Evolutionary conservation across 352 stramenopile species (phyloP).

Genomic region (Phytophthora sp.): DNA sequence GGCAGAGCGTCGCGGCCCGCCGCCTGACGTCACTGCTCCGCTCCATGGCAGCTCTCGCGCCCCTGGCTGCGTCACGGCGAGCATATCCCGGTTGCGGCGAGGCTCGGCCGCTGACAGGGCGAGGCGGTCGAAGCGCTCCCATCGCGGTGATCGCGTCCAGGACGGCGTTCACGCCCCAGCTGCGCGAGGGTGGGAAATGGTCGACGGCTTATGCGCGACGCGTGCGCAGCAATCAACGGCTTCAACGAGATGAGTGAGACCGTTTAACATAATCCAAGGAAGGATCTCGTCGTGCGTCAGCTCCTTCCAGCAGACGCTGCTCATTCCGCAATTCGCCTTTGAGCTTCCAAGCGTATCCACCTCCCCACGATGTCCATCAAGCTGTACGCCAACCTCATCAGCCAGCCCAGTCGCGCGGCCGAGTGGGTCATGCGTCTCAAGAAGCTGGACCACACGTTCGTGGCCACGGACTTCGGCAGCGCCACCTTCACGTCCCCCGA

Average conservation of each 20-base stretch:
- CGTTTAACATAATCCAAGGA: neutral
- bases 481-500: constrained; percentile 42
- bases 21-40: constrained; percentile 3
- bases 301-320: neutral
- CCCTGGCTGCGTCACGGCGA: constrained; percentile 1
- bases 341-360: neutral
- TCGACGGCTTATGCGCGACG: neutral
- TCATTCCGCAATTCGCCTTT: constrained; percentile 24
- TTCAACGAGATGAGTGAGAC: neutral
- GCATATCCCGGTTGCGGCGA: neutral
- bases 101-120: neutral
- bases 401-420: constrained; percentile 39
- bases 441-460: constrained; percentile 44
- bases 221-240: neutral
- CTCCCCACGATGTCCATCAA: constrained; percentile 36
- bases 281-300: neutral
- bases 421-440: constrained; percentile 50
- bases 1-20: neutral
- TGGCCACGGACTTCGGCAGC: constrained; percentile 34
- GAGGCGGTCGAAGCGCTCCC: no score
- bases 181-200: neutral
- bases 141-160: no score
- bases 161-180: neutral
- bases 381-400: constrained; percentile 54
- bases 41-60: neutral